A percentile compares a stretch with the other conserved stretches of the same genome.
These are phyloP conservation scores for Fusarium chaquense DNA, from an alignment of 2,329 filamentous ascomycete species.

Conservation along the genomic window DNA sequence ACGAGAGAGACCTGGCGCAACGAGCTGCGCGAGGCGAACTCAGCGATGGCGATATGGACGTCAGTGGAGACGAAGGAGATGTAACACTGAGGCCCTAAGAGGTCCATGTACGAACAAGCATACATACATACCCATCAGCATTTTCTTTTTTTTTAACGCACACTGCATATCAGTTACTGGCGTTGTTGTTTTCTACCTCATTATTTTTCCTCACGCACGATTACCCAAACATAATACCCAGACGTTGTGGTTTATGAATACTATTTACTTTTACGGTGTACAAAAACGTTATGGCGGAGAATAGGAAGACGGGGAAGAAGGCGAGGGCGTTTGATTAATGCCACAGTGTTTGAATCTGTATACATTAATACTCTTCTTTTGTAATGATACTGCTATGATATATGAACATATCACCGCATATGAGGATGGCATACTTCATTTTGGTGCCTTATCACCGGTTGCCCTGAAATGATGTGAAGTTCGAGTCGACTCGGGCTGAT, in stretches of 20 bases:
- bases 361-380: conserved; percentile 40
- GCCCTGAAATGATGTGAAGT: not conserved
- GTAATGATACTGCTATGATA: conserved; percentile 36
- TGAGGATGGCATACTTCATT: not conserved
- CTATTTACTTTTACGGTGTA: conserved; percentile 41
- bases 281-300: conserved; percentile 32
- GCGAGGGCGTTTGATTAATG: conserved; percentile 24
- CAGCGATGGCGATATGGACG: conserved; percentile 56
- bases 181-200: conserved; percentile 16
- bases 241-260: conserved; percentile 35
- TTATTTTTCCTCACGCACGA: conserved; percentile 20
- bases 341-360: conserved; percentile 28
- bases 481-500: not conserved
- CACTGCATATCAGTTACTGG: conserved; percentile 30
- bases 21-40: conserved; percentile 63
- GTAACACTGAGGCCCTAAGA: conserved; percentile 52
- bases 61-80: conserved; percentile 52
- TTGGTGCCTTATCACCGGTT: not conserved
- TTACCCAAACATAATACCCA: conserved; percentile 43
- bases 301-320: conserved; percentile 7
- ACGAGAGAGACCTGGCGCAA: conserved; percentile 65
- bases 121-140: conserved; percentile 14
- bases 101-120: conserved; percentile 30
- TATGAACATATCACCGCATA: conserved; percentile 16
- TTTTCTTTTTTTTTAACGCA: conserved; percentile 14